A percentile compares a stretch with the other conserved stretches of the same genome.
Conservation (phyloP, 2,329 filamentous ascomycete species). For the Nemania sp. region DNA sequence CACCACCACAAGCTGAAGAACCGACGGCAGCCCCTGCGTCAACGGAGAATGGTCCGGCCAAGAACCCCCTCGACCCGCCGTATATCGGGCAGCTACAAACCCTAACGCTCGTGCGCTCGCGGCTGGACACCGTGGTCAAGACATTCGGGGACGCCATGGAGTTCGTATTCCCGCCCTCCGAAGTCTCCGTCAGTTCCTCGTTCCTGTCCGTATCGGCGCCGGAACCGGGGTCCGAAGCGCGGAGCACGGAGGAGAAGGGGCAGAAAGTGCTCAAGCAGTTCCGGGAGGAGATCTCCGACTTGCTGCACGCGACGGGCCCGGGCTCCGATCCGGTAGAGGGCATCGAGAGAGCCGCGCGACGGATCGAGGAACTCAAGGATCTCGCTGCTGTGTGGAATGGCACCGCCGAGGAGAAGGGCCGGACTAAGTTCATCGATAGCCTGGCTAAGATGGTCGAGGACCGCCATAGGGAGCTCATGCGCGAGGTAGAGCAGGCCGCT, state of each 20-base stretch:
- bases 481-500: constrained; percentile 52
- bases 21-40: constrained; percentile 1
- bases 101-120: constrained; percentile 76
- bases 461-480: constrained; percentile 56
- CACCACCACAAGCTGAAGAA: constrained; percentile 18
- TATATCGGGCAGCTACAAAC: constrained; percentile 81
- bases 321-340: constrained; percentile 64
- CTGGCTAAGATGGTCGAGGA: constrained; percentile 85
- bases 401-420: constrained; percentile 90
- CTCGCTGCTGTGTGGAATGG: constrained; percentile 87
- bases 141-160: constrained; percentile 95
- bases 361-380: constrained; percentile 77
- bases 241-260: constrained; percentile 82
- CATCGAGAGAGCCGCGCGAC: constrained; percentile 70
- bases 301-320: constrained; percentile 51
- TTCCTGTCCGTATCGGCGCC: constrained; percentile 91
- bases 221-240: constrained; percentile 63
- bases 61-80: constrained; percentile 48
- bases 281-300: constrained; percentile 69
- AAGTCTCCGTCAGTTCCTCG: constrained; percentile 79
- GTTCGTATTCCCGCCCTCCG: constrained; percentile 87
- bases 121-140: constrained; percentile 87
- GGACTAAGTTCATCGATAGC: constrained; percentile 78
- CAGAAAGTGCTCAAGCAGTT: constrained; percentile 75
- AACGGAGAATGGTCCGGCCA: constrained; percentile 24